Conservation (phyloP, 768 basidiomycete genomes). For the Kwoniella dejecticola region DNA sequence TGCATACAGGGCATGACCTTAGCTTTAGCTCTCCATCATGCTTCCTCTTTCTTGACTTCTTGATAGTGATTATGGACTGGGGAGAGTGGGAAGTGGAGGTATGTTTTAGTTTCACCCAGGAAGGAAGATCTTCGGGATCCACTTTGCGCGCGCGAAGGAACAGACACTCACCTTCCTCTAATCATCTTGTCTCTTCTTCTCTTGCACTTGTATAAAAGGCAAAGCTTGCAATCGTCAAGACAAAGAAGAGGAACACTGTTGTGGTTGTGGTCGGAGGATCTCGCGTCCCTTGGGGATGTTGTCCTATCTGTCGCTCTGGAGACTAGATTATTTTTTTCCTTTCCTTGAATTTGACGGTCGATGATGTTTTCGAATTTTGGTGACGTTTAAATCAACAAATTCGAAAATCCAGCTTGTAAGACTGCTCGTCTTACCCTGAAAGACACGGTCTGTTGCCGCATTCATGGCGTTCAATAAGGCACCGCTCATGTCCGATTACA, state of each 20-base stretch:
- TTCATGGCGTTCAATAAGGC: neutral
- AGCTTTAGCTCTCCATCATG: neutral
- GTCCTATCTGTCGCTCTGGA: too few species aligned
- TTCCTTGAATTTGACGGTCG: neutral
- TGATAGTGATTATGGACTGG: neutral
- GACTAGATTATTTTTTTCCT: neutral
- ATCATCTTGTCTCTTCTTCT: conserved; percentile 13
- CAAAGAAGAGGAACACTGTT: neutral
- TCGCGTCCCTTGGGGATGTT: conserved; percentile 12
- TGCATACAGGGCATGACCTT: neutral
- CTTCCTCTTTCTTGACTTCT: neutral
- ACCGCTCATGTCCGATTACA: conserved; percentile 18
- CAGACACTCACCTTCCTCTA: conserved; percentile 19
- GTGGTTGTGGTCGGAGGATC: neutral
- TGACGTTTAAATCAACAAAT: neutral
- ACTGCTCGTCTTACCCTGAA: neutral
- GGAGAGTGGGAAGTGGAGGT: conserved; percentile 11
- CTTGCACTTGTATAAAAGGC: neutral
- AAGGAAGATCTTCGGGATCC: neutral
- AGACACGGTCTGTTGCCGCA: neutral
- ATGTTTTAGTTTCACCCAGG: too few species aligned
- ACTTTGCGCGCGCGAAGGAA: neutral
- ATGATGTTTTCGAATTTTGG: conserved; percentile 13
- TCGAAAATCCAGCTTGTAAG: neutral
- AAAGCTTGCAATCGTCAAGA: too few species aligned